These are phyloP conservation scores for Cucumis variabilis DNA, from an alignment of 331 rosid genomes.

Conservation along the genomic window DNA sequence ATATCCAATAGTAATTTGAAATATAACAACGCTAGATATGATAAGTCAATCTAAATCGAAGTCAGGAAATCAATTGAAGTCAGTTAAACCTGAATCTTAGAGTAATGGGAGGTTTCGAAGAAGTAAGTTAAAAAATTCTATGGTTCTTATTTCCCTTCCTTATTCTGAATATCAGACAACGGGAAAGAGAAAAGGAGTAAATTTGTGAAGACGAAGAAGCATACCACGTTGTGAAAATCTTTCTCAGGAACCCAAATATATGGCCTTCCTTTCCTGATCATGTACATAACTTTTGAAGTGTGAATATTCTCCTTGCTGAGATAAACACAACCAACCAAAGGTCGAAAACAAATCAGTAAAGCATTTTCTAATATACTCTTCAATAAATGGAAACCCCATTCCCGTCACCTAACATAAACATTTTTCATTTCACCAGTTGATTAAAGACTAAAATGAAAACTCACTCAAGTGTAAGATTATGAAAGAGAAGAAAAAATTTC, in stretches of 20 bases:
- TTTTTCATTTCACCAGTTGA: not conserved
- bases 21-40: not conserved
- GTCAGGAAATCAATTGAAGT: not conserved
- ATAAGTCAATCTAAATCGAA: not conserved
- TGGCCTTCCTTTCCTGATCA: conserved; percentile 77
- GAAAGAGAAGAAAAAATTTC: not conserved
- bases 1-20: not conserved
- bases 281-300: conserved; percentile 78
- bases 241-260: conserved; percentile 88
- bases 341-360: conserved; percentile 14
- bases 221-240: conserved; percentile 88
- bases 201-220: not conserved
- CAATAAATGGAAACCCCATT: not conserved
- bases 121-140: not conserved
- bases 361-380: not conserved
- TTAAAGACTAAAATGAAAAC: conserved; percentile 11
- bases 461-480: not conserved
- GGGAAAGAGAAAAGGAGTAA: not conserved
- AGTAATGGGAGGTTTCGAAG: not conserved
- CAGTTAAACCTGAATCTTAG: not conserved
- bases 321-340: conserved; percentile 39
- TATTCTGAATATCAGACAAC: not conserved
- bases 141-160: not conserved
- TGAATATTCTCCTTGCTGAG: conserved; percentile 70
- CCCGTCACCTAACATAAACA: not conserved